Conservation (phyloP, 1,139 yeast species). For the Arxiozyma telluris region DNA sequence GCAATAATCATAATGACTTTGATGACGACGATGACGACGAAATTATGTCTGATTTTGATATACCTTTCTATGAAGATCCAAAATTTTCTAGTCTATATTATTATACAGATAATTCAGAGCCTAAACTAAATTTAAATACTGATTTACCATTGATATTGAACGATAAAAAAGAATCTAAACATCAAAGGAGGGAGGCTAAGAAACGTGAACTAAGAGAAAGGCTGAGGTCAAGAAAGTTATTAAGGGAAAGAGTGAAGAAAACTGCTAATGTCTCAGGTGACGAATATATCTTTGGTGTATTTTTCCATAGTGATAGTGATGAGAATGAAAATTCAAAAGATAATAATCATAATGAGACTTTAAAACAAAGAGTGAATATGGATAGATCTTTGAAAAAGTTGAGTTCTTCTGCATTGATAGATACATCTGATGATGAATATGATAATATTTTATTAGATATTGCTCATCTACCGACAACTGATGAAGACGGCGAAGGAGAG, state of each 20-base stretch:
- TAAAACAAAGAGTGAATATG: conserved; percentile 10
- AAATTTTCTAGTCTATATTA: conserved; percentile 29
- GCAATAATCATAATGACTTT: conserved; percentile 14
- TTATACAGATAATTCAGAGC: conserved; percentile 28
- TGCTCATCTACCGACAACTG: conserved; percentile 32
- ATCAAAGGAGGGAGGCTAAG: conserved; percentile 26
- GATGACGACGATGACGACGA: conserved; percentile 42
- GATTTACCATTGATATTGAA: conserved; percentile 34
- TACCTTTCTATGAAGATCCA: conserved; percentile 34
- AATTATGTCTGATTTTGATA: conserved; percentile 29
- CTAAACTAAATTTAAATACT: conserved; percentile 26
- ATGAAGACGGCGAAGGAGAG: conserved; percentile 15
- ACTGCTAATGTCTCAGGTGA: conserved; percentile 19
- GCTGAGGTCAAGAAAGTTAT: conserved; percentile 19
- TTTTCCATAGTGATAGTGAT: conserved; percentile 29
- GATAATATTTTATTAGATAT: conserved; percentile 31
- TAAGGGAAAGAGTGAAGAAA: conserved; percentile 16
- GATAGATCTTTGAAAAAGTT: conserved; percentile 17
- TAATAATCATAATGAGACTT: conserved; percentile 8
- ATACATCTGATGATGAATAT: conserved; percentile 31
- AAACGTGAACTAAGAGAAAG: conserved; percentile 31
- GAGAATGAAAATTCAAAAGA: conserved; percentile 19
- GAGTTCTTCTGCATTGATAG: conserved; percentile 22
- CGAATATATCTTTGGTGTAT: conserved; percentile 29
- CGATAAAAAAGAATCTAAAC: conserved; percentile 23